Evolutionary conservation across 2,329 filamentous ascomycete genomes (phyloP).

Genomic region (Hyphodiscus sp.): DNA sequence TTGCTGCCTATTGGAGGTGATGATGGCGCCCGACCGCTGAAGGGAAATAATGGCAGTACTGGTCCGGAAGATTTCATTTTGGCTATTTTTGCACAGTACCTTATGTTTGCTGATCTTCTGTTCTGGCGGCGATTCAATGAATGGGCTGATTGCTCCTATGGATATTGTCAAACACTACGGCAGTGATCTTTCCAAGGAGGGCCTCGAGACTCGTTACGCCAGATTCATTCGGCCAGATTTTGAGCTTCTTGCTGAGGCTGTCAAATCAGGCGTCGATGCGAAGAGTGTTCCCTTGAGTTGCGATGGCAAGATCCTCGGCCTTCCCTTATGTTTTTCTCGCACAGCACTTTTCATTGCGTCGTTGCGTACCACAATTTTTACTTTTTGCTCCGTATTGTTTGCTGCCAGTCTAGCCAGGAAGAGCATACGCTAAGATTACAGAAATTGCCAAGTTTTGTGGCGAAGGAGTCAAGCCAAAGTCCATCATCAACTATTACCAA

Average conservation of each 20-base stretch:
- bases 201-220: conserved; percentile 32
- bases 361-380: neutral
- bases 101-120: conserved; percentile 3
- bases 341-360: neutral
- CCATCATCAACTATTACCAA: conserved; percentile 37
- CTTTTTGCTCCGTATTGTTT: no score
- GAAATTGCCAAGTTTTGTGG: no score
- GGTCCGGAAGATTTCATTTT: conserved; percentile 1
- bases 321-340: neutral
- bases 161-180: conserved; percentile 38
- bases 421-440: no score
- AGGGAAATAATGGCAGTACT: conserved; percentile 3
- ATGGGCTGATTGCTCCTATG: neutral
- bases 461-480: no score
- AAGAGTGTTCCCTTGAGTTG: neutral
- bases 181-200: conserved; percentile 41
- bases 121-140: no score
- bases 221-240: neutral
- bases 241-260: neutral
- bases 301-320: neutral
- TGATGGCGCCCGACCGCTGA: conserved; percentile 3
- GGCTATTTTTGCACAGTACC: conserved; percentile 1
- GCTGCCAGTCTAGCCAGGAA: no score
- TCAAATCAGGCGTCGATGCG: neutral
- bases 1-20: conserved; percentile 23